Percentiles rank a stretch among this genome's conserved stretches.
Evolutionary conservation across 768 basidiomycete genomes (phyloP).

Genomic region (Kwoniella europaea): DNA sequence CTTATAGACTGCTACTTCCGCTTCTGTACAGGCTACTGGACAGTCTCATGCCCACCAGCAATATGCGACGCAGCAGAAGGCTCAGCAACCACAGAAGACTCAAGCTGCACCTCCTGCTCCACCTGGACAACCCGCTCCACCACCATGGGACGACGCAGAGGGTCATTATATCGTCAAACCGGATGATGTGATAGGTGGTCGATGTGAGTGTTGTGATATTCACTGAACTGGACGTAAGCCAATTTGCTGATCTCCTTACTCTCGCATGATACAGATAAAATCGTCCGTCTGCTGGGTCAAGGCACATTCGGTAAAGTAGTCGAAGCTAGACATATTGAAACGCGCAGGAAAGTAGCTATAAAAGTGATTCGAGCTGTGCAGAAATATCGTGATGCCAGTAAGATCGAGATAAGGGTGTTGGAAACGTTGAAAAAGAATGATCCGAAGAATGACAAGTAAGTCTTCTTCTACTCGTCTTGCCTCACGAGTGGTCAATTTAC

Average conservation of each 20-base stretch:
- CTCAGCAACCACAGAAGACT: constrained; percentile 1
- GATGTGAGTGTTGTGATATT: constrained; percentile 66
- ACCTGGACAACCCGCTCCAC: constrained; percentile 52
- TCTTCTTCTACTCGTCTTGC: constrained; percentile 28
- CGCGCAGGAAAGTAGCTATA: constrained; percentile 82
- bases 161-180: constrained; percentile 96
- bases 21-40: constrained; percentile 26
- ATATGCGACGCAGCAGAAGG: constrained; percentile 18
- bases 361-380: constrained; percentile 99
- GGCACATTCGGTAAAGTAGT: constrained; percentile 99
- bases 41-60: constrained; percentile 16
- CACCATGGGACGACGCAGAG: constrained; percentile 88
- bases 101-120: constrained; percentile 58
- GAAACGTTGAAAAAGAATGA: constrained; percentile 88
- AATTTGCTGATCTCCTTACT: no score
- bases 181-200: constrained; percentile 79
- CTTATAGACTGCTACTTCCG: constrained; percentile 31
- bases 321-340: constrained; percentile 80
- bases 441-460: constrained; percentile 84
- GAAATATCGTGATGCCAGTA: constrained; percentile 97
- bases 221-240: no score
- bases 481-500: no score
- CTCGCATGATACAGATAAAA: constrained; percentile 70
- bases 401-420: constrained; percentile 95
- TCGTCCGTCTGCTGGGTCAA: constrained; percentile 86